Evolutionary conservation across 768 basidiomycete species (phyloP).

Genomic region (Chiua virens): DNA sequence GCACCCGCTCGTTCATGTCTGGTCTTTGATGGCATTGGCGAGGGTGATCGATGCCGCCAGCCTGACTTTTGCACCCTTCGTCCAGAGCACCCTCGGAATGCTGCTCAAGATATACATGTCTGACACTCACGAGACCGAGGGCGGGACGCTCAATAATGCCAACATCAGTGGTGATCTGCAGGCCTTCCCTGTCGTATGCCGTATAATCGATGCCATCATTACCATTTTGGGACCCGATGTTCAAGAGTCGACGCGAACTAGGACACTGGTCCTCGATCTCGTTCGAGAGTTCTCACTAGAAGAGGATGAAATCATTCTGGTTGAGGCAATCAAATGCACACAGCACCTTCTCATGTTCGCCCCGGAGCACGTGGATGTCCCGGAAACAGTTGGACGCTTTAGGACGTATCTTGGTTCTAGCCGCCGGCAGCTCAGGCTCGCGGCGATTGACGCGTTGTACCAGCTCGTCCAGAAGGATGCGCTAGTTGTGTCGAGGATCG

Average conservation of each 20-base stretch:
- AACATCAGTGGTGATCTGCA: slow-evolving; percentile 91
- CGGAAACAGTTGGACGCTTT: slow-evolving; percentile 77
- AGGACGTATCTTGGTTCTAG: slow-evolving; percentile 77
- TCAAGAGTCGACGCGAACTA: slow-evolving; percentile 78
- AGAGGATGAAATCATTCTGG: slow-evolving; percentile 82
- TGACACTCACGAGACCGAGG: slow-evolving; percentile 91
- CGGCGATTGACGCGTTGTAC: slow-evolving; percentile 94
- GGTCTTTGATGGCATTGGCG: slow-evolving; percentile 83
- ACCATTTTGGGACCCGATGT: slow-evolving; percentile 95
- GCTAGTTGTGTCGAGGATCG: slow-evolving; percentile 84
- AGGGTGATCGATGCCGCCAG: slow-evolving; percentile 90
- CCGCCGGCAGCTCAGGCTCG: slow-evolving; percentile 83
- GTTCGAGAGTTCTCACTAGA: slow-evolving; percentile 85
- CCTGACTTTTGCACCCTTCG: slow-evolving; percentile 86
- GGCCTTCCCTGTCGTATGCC: slow-evolving; percentile 87
- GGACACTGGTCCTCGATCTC: slow-evolving; percentile 80
- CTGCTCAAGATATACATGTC: slow-evolving; percentile 86
- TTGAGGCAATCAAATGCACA: slow-evolving; percentile 94
- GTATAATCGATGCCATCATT: slow-evolving; percentile 90
- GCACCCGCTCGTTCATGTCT: slow-evolving; percentile 94
- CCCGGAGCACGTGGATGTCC: slow-evolving; percentile 78
- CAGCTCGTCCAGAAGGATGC: slow-evolving; percentile 97
- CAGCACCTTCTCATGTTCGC: slow-evolving; percentile 98
- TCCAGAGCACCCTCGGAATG: slow-evolving; percentile 86
- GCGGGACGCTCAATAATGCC: slow-evolving; percentile 76